Evolutionary conservation across 2,329 filamentous ascomycete species (phyloP), one percentile per base, ranked within the genome.

Genomic region (Tetracladium maxilliforme): DNA sequence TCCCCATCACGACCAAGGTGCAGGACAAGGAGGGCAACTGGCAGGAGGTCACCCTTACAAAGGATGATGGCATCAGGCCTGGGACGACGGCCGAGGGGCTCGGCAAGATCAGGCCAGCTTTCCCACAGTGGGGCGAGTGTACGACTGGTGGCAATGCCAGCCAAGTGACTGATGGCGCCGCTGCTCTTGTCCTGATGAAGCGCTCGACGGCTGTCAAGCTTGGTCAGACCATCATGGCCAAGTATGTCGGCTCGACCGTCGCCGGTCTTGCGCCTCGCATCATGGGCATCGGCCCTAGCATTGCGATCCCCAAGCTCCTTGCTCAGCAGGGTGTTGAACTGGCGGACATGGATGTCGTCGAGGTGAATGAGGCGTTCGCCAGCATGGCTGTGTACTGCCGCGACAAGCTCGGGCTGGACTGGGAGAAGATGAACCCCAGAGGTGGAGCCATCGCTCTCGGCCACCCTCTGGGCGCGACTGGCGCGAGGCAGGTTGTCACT

Each of bases 321-420:
- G 54, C 55, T 44, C 76, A 90, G 57, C 73, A 77, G 64, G 72
- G 77, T 52, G 54, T 98, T 32, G 69, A 64, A 14, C 59, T 92
- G 27, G 68, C 76, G 30, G 90, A 95, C 41, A 69, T 90, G 33
- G 90, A 98, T 45, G 66, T 95, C 18, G 64, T 87, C 39, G 90
- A 95, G 65, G 56, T 98, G 46, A 98, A 98, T 60, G 90, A 98
- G 65, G 90, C 90, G 2, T 98, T 98, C 44, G 87, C 86, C 13
- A 90, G 80, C 26, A 95, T 95, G 90, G 86, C 83, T 2, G 86
- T 94, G 16, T 95, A 94, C 67, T 93, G 84, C 56, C 57, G 79
- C 28, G 64, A 83, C 42, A 70, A 59, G 36, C 63, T 90, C 25
- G 69, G 69, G 36, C 57, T 87, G 25, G 73, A 80, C 45, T 68